These are phyloP conservation scores for Pistacia integerrima DNA, from an alignment of 345 rosid species.

Conservation along the genomic window DNA sequence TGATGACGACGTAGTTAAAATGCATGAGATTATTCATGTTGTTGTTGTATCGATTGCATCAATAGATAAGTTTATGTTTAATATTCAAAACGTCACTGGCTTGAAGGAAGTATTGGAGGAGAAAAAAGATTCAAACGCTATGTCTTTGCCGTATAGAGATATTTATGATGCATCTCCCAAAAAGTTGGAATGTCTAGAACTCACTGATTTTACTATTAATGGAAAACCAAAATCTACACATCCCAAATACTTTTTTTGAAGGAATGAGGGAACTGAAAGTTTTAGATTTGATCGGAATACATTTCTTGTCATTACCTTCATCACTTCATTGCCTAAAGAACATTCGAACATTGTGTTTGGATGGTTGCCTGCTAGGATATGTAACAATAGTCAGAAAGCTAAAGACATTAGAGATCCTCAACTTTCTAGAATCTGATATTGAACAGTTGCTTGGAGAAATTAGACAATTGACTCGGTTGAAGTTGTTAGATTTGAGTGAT, in stretches of 20 bases:
- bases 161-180: constrained; percentile 17
- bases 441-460: constrained; percentile 17
- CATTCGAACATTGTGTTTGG: constrained; percentile 23
- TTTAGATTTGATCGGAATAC: background rate
- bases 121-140: background rate
- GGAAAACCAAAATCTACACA: background rate
- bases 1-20: background rate
- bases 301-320: constrained; percentile 16
- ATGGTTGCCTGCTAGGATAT: background rate
- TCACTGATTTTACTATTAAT: background rate
- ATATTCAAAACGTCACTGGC: background rate
- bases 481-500: constrained; percentile 15
- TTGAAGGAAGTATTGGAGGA: background rate
- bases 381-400: constrained; percentile 13
- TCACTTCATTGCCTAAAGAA: constrained; percentile 9
- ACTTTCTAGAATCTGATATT: constrained; percentile 5
- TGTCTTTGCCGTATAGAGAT: background rate
- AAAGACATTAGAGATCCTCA: background rate
- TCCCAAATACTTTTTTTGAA: constrained; percentile 19
- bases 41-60: constrained; percentile 23
- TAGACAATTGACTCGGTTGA: constrained; percentile 17
- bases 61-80: background rate
- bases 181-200: constrained; percentile 13
- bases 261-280: constrained; percentile 28
- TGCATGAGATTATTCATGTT: constrained; percentile 30